Percentiles rank a stretch among this genome's conserved stretches.
These are phyloP conservation scores for Pichia sp. DNA, from an alignment of 1,139 yeast genomes.

Conservation along the genomic window DNA sequence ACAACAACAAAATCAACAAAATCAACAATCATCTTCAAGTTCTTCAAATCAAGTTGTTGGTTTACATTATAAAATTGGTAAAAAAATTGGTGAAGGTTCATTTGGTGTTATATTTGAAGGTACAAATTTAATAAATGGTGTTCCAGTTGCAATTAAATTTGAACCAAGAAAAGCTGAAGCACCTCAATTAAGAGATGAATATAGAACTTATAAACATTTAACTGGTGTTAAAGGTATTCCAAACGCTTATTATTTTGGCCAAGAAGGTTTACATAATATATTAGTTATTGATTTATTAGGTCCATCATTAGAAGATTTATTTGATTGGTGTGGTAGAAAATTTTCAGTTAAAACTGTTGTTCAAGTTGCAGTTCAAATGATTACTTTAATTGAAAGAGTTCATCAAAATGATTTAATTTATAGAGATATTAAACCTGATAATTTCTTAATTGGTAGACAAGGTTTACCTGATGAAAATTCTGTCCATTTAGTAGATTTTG, in stretches of 20 bases:
- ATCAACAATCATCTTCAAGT: constrained; percentile 12
- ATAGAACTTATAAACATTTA: constrained; percentile 62
- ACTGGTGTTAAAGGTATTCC: constrained; percentile 62
- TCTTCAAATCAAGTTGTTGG: constrained; percentile 56
- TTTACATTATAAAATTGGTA: constrained; percentile 72
- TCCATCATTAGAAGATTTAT: constrained; percentile 91
- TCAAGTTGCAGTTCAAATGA: constrained; percentile 90
- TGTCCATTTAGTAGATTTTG: constrained; percentile 52
- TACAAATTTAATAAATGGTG: constrained; percentile 64
- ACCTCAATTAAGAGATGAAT: constrained; percentile 74
- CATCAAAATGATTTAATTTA: constrained; percentile 88
- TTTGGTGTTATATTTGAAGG: constrained; percentile 83
- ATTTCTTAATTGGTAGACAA: constrained; percentile 75
- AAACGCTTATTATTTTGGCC: constrained; percentile 82
- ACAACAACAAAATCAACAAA: constrained; percentile 2
- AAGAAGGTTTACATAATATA: constrained; percentile 93
- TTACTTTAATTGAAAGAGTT: constrained; percentile 74
- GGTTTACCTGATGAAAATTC: constrained; percentile 46
- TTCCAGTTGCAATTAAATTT: constrained; percentile 73
- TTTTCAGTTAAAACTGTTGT: constrained; percentile 85
- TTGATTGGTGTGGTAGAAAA: constrained; percentile 96
- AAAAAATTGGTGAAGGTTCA: constrained; percentile 81
- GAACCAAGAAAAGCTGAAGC: constrained; percentile 79
- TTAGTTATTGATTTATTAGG: constrained; percentile 90
- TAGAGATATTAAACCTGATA: constrained; percentile 94